Conservation (phyloP, 768 basidiomycete species). For the Asterophora parasitica region DNA sequence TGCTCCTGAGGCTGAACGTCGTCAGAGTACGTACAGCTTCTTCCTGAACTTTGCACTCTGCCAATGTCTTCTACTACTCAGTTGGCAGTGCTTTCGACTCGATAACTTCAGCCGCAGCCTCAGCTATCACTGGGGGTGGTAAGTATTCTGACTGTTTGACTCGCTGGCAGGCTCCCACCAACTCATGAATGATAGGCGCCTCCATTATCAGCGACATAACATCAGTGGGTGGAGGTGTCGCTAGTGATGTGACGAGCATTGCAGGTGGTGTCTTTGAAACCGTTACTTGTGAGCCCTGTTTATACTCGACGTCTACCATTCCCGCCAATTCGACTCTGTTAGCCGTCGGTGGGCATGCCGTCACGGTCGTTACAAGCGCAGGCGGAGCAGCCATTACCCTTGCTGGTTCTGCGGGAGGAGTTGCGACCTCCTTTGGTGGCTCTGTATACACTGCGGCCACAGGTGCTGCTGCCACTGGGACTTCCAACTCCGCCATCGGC, state of each 20-base stretch:
- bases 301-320: neutral
- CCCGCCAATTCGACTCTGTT: constrained; percentile 17
- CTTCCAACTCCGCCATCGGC: constrained; percentile 22
- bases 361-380: constrained; percentile 52
- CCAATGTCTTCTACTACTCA: constrained; percentile 15
- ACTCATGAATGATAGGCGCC: constrained; percentile 20
- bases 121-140: constrained; percentile 26
- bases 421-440: constrained; percentile 49
- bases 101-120: constrained; percentile 31
- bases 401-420: constrained; percentile 37
- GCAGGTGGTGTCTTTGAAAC: constrained; percentile 30
- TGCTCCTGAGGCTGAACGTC: constrained; percentile 33
- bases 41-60: neutral
- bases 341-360: constrained; percentile 52
- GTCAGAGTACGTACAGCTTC: constrained; percentile 35
- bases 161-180: neutral
- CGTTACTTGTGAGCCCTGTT: constrained; percentile 35
- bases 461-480: constrained; percentile 18
- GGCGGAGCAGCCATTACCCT: constrained; percentile 61
- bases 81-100: constrained; percentile 37
- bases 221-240: constrained; percentile 22
- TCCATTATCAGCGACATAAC: constrained; percentile 34
- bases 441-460: constrained; percentile 47
- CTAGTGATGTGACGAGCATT: constrained; percentile 24
- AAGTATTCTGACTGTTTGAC: constrained; percentile 3